phyloP scores from a whole-genome alignment of 768 basidiomycete genomes.

The Paxillus rubicundulus region DNA sequence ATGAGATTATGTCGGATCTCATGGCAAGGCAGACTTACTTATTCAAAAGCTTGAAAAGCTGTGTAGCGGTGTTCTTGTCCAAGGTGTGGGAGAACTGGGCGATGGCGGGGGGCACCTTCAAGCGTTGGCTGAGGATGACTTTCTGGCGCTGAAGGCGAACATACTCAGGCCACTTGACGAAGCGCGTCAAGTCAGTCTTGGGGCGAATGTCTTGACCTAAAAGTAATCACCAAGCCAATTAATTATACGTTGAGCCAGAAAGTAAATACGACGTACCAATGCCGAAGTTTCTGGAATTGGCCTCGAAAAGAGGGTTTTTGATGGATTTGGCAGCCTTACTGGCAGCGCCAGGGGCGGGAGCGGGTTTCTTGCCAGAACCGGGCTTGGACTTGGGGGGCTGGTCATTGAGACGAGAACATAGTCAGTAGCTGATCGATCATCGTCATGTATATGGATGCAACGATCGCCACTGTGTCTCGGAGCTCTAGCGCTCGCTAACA shows the following conservation, averaged over 20 bases:
- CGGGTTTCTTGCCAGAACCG: constrained; percentile 79
- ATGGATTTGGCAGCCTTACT: constrained; percentile 69
- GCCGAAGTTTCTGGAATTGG: constrained; percentile 88
- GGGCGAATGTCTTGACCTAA: constrained; percentile 92
- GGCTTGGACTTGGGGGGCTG: constrained; percentile 74
- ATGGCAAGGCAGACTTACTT: constrained; percentile 46
- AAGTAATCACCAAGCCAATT: not conserved
- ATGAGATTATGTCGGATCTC: not conserved
- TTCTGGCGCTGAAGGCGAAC: constrained; percentile 97
- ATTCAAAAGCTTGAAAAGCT: constrained; percentile 97
- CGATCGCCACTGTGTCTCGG: constrained; percentile 41
- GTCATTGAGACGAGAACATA: constrained; percentile 83
- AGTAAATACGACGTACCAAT: constrained; percentile 63
- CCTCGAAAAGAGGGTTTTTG: constrained; percentile 97
- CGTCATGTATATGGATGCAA: constrained; percentile 22
- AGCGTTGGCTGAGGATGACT: constrained; percentile 94
- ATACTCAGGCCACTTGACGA: constrained; percentile 99
- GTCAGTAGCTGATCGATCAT: constrained; percentile 32
- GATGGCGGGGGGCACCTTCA: constrained; percentile 98
- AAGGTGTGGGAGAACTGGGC: constrained; percentile 97
- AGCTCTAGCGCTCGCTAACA: constrained; percentile 47
- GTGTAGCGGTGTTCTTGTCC: constrained; percentile 99
- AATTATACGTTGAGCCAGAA: not conserved
- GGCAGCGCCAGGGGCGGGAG: constrained; percentile 78
- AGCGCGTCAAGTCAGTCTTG: constrained; percentile 87